These are phyloP conservation scores for Capronia epimyces DNA, from an alignment of 2,329 filamentous ascomycete genomes.

Conservation along the genomic window DNA sequence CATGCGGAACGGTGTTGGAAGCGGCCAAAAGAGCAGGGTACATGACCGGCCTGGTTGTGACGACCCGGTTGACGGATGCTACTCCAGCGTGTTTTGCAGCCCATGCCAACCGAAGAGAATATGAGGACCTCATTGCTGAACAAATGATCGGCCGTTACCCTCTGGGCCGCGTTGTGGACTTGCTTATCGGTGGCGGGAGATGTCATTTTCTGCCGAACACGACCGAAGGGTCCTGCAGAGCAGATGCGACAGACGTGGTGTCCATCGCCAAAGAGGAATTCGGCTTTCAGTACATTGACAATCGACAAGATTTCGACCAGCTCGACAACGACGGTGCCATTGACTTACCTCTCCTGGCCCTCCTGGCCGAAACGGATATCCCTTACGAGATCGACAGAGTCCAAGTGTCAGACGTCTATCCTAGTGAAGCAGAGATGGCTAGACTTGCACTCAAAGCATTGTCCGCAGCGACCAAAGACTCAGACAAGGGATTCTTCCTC, in stretches of 20 bases:
- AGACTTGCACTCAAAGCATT: constrained; percentile 73
- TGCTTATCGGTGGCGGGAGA: constrained; percentile 87
- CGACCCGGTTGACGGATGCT: constrained; percentile 89
- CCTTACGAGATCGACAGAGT: constrained; percentile 90
- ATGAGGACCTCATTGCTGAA: constrained; percentile 85
- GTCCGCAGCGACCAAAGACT: constrained; percentile 72
- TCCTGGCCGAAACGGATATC: constrained; percentile 77
- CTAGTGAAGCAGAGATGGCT: constrained; percentile 87
- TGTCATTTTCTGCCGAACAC: constrained; percentile 89
- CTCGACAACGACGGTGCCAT: constrained; percentile 60
- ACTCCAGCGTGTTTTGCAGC: constrained; percentile 93
- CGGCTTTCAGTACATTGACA: constrained; percentile 73
- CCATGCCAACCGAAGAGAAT: constrained; percentile 71
- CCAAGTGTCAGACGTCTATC: constrained; percentile 71
- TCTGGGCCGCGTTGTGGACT: constrained; percentile 78
- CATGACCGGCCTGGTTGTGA: constrained; percentile 88
- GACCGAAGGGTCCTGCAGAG: constrained; percentile 73
- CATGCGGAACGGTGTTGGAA: constrained; percentile 89
- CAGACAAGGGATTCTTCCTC: constrained; percentile 90
- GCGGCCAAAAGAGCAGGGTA: constrained; percentile 90
- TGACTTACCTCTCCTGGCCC: constrained; percentile 74
- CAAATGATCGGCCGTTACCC: constrained; percentile 88
- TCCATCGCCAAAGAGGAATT: constrained; percentile 63
- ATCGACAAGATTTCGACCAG: constrained; percentile 68
- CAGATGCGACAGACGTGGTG: constrained; percentile 70